A percentile compares a stretch with the other conserved stretches of the same genome.
Conservation (phyloP, 2,329 filamentous ascomycete species). For the Nigrospora oryzae region DNA sequence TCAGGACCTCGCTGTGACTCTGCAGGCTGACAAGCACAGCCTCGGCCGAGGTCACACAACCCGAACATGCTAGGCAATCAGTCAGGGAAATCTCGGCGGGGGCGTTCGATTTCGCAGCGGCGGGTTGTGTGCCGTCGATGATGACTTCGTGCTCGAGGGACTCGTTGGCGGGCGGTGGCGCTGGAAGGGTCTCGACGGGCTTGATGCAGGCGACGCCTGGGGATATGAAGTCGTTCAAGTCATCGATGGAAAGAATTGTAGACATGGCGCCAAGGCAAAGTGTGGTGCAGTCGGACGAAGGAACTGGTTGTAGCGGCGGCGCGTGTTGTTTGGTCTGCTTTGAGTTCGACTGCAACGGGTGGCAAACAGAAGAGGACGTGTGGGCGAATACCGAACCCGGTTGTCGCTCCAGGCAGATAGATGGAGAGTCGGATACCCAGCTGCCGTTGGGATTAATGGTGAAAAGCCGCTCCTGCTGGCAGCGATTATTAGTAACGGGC, state of each 20-base stretch:
- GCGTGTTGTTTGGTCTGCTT: too few species aligned
- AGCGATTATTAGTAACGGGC: neutral
- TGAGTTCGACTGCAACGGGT: too few species aligned
- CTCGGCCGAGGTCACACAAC: conserved; percentile 94
- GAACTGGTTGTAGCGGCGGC: neutral
- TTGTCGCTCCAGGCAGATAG: neutral
- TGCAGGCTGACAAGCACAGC: conserved; percentile 94
- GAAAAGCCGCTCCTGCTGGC: neutral
- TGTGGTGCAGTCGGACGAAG: neutral
- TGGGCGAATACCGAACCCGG: too few species aligned
- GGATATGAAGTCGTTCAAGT: conserved; percentile 98
- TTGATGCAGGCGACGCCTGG: conserved; percentile 98
- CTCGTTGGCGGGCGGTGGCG: conserved; percentile 36
- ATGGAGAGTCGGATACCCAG: neutral
- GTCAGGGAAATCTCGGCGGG: conserved; percentile 92
- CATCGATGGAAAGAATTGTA: conserved; percentile 92
- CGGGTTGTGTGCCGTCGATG: conserved; percentile 68
- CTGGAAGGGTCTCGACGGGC: conserved; percentile 83
- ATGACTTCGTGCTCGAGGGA: conserved; percentile 72
- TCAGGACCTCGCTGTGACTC: conserved; percentile 84
- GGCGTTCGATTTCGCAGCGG: conserved; percentile 41
- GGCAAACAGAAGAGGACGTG: too few species aligned
- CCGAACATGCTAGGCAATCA: conserved; percentile 94
- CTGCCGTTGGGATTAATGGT: neutral
- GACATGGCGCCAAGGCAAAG: conserved; percentile 56